These are phyloP conservation scores for Globisporangium carolinianum DNA, from an alignment of 352 stramenopile genomes.

Conservation along the genomic window DNA sequence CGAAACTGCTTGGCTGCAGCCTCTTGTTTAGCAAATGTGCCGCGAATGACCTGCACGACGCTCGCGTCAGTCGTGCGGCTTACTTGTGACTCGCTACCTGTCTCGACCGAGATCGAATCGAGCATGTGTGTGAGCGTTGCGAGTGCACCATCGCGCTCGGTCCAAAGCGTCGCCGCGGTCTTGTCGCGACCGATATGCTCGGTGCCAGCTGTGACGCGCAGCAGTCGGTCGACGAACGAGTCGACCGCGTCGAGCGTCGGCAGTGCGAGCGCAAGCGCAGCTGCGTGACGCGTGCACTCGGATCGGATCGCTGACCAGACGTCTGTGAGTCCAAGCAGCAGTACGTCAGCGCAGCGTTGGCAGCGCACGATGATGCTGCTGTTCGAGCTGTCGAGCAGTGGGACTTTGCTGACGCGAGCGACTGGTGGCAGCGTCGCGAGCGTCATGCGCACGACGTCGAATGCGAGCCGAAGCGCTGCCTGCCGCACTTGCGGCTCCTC, in stretches of 20 bases:
- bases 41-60: slow-evolving; percentile 25
- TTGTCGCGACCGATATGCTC: slow-evolving; percentile 19
- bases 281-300: slow-evolving; percentile 22
- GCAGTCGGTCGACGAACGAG: slow-evolving; percentile 29
- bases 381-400: neutral
- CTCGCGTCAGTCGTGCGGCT: slow-evolving; percentile 1
- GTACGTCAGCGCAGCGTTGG: slow-evolving; percentile 12
- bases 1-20: slow-evolving; percentile 14
- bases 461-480: slow-evolving; percentile 21
- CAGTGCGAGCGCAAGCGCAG: slow-evolving; percentile 20
- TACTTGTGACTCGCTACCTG: neutral
- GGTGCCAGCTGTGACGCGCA: slow-evolving; percentile 26
- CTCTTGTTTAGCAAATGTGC: slow-evolving; percentile 7
- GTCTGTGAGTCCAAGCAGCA: slow-evolving; percentile 49
- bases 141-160: slow-evolving; percentile 41
- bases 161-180: slow-evolving; percentile 25
- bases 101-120: slow-evolving; percentile 19
- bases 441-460: neutral
- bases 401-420: neutral
- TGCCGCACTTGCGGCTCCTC: slow-evolving; percentile 36
- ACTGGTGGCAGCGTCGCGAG: neutral
- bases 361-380: neutral
- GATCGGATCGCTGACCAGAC: slow-evolving; percentile 69
- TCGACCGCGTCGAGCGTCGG: slow-evolving; percentile 26
- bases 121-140: slow-evolving; percentile 30